Base-by-base conservation (phyloP, 805 yeast species). In the Candida chilensis region DNA sequence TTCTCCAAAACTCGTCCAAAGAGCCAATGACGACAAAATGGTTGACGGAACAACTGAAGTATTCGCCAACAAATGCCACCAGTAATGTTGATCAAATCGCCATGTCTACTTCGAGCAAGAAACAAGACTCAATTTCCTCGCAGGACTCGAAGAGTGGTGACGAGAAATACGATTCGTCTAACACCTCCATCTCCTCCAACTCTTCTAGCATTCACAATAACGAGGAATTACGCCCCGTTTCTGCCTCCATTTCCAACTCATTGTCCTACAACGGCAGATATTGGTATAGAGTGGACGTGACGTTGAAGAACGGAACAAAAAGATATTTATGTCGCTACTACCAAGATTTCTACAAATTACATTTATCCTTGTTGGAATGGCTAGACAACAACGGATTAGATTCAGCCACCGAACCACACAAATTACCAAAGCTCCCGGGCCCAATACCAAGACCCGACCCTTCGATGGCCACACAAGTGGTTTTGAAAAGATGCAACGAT, bases 271-370 rank as follows among this genome's bases (percentile, higher is more conserved):
- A 64, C 25, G 64, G 66, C n/a, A 41, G 71, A 31, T 66, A 57
- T 39, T 71, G 75, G 74, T 71, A 71, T 39, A 53, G 70, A 31
- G 54, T 67, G 17, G 75, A 69, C 36, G 42, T 66, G 16, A 36
- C 42, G 5, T 49, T 54, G 38, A 47, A 50, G 22, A 50, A 57
- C 29, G 57, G 57, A 15, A 50, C 48, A 24, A 57, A 53, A 26
- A 51, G 60, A 33, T 56, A 57, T 30, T 44, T 70, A 14, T 61
- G 71, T 36, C 52, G 74, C 12, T 69, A 61, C 43, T 71, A 68
- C 39, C 70, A 65, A 41, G 76, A 70, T 38, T 67, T 71, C 32
- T 64, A 67, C 42, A 60, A 62, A 30, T 43, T 70, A 15, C 74
- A 68, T 34, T 47, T 57, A 13, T 30, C 50, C 13, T 38, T 64